phyloP scores from a whole-genome alignment of 2,329 filamentous ascomycete genomes.

The Monosporascus sp. region DNA sequence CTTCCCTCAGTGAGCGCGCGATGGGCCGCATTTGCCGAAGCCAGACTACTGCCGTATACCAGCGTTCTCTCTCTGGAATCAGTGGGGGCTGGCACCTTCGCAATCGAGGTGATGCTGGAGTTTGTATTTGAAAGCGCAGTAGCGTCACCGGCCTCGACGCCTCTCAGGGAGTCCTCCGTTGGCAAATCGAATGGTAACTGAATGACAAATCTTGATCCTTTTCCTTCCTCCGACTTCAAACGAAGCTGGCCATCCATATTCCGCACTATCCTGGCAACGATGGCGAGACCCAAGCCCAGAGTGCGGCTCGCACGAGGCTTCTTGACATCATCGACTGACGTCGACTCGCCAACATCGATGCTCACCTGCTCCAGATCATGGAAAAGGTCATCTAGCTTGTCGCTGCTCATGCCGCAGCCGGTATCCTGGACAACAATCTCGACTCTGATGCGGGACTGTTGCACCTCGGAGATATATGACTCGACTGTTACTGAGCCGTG shows the following conservation, averaged over 20 bases:
- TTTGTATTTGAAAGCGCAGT: constrained; percentile 12
- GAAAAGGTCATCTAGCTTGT: constrained; percentile 49
- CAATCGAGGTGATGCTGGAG: constrained; percentile 26
- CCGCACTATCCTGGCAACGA: constrained; percentile 80
- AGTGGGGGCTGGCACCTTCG: constrained; percentile 23
- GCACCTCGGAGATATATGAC: constrained; percentile 53
- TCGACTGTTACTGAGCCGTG: constrained; percentile 66
- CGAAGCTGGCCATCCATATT: constrained; percentile 88
- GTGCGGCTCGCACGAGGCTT: constrained; percentile 36
- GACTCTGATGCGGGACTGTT: constrained; percentile 54
- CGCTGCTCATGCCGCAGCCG: constrained; percentile 61
- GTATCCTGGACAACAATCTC: constrained; percentile 75
- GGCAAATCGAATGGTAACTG: constrained; percentile 70
- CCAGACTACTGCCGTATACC: constrained; percentile 41
- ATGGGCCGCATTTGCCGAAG: constrained; percentile 12
- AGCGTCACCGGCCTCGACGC: constrained; percentile 10
- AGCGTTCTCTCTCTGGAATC: constrained; percentile 56
- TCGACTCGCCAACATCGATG: constrained; percentile 34
- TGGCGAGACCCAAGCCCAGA: constrained; percentile 76
- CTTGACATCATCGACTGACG: constrained; percentile 20
- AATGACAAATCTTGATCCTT: constrained; percentile 77
- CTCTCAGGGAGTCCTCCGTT: constrained; percentile 31
- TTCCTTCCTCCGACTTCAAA: constrained; percentile 76
- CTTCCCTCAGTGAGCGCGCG: constrained; percentile 17
- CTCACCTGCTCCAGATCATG: constrained; percentile 55